phyloP scores from a whole-genome alignment of 805 yeast genomes.

The Candida boleticola region DNA sequence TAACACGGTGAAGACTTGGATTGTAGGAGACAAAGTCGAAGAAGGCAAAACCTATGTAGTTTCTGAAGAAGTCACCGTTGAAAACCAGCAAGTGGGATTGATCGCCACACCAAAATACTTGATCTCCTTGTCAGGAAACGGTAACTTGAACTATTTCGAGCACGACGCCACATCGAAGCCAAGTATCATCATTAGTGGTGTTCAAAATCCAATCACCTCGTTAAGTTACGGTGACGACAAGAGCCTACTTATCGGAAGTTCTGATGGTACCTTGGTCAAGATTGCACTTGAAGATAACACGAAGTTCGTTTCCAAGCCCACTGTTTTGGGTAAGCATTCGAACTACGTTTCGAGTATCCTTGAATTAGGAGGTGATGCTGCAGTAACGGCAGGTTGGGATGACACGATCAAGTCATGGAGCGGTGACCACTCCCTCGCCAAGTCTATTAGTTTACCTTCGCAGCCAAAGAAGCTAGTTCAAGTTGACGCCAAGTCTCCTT shows the following conservation, averaged over 20 bases:
- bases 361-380: slow-evolving; percentile 17
- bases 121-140: slow-evolving; percentile 67
- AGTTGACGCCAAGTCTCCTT: slow-evolving; percentile 20
- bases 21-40: slow-evolving; percentile 28
- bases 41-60: slow-evolving; percentile 43
- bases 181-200: slow-evolving; percentile 57
- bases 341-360: slow-evolving; percentile 63
- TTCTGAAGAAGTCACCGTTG: slow-evolving; percentile 42
- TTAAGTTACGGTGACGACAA: slow-evolving; percentile 28
- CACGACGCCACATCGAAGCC: slow-evolving; percentile 33
- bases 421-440: slow-evolving; percentile 7
- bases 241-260: slow-evolving; percentile 61
- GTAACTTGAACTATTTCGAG: slow-evolving; percentile 63
- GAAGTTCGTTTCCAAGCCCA: slow-evolving; percentile 29
- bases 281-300: slow-evolving; percentile 46
- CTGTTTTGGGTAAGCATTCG: slow-evolving; percentile 47
- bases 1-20: slow-evolving; percentile 65
- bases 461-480: slow-evolving; percentile 38
- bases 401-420: slow-evolving; percentile 56
- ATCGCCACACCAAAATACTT: slow-evolving; percentile 59
- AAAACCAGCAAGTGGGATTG: slow-evolving; percentile 78
- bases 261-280: slow-evolving; percentile 69
- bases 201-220: slow-evolving; percentile 78
- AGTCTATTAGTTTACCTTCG: slow-evolving; percentile 13
- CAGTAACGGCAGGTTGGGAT: slow-evolving; percentile 83